Base-by-base conservation (phyloP, 2,329 filamentous ascomycete genomes). In the Fonsecaea pugnacius region DNA sequence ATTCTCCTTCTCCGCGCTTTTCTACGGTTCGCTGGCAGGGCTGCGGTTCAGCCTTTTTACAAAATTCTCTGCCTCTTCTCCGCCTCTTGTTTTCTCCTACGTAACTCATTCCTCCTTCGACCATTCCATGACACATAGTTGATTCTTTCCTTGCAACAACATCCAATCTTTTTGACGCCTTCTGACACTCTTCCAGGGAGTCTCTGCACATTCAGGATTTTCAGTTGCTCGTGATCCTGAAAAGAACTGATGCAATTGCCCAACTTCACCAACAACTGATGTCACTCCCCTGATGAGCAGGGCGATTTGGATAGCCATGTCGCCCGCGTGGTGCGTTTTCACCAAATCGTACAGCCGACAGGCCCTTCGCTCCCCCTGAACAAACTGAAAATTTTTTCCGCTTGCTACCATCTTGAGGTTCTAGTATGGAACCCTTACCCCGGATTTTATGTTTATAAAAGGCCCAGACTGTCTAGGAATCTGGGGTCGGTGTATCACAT, bases 81-180 rank as follows among this genome's bases (percentile, higher is more conserved):
- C 21, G 35, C 33, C 16, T 40, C 16, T 33, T 43, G 3, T 62
- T 66, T 66, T 60, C 60, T 63, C 27, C 64, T 61, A 66, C 60
- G 60, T 66, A 63, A 66, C 35, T 54, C 64, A 53, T 66, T 60
- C 51, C 60, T 36, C 53, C 51, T 63, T 57, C 14, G 50, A 51
- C 35, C 33, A 63, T 52, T 54, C 56, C 36, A 52, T 66, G 64
- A 66, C 64, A 66, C 64, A 66, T 63, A 60, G 57, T 60, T 58
- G 35, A 43, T 51, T 33, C 16, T 33, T 48, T 36, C 50, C 40
- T 50, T 30, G 24, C 57, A 9, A 32, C 54, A 43, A 55, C 50
- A 58, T 62, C 60, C 64, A 63, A 66, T 63, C 51, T 48, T 35
- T 30, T 61, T 52, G 36, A 21, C 27, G 16, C 35, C 40, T 43